Conservation (phyloP, 208 protist genomes). For the Trypanosoma brucei region DNA sequence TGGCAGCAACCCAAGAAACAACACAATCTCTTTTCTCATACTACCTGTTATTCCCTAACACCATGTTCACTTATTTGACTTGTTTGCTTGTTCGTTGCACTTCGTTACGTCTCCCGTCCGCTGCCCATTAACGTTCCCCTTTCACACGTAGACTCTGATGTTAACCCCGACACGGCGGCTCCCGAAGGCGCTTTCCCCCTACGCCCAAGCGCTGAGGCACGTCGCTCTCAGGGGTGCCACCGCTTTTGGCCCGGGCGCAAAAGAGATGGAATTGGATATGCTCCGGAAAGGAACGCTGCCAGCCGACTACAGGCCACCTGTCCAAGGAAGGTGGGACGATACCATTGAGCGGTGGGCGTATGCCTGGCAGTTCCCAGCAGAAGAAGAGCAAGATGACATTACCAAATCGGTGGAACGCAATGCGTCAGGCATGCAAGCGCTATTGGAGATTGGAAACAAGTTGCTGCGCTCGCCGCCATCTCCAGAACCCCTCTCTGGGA, state of each 20-base stretch:
- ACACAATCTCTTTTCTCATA: too few species aligned
- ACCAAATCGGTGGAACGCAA: constrained; percentile 50
- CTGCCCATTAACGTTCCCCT: too few species aligned
- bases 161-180: constrained; percentile 17
- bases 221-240: constrained; percentile 71
- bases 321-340: constrained; percentile 87
- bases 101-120: too few species aligned
- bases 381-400: constrained; percentile 64
- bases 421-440: constrained; percentile 35
- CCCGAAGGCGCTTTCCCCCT: constrained; percentile 73
- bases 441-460: constrained; percentile 64
- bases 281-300: constrained; percentile 69
- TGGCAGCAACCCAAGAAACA: too few species aligned
- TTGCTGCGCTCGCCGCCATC: constrained; percentile 32
- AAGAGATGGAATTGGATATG: constrained; percentile 83
- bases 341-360: constrained; percentile 90
- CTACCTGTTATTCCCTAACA: too few species aligned
- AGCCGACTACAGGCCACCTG: constrained; percentile 78
- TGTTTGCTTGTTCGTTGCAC: too few species aligned
- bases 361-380: constrained; percentile 88
- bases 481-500: constrained; percentile 33
- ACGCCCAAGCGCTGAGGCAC: constrained; percentile 85
- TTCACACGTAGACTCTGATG: constrained; percentile 1
- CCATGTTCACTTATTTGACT: too few species aligned
- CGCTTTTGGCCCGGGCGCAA: constrained; percentile 69